Conservation (phyloP, 2,329 filamentous ascomycete species). For the Neonectria sp. region DNA sequence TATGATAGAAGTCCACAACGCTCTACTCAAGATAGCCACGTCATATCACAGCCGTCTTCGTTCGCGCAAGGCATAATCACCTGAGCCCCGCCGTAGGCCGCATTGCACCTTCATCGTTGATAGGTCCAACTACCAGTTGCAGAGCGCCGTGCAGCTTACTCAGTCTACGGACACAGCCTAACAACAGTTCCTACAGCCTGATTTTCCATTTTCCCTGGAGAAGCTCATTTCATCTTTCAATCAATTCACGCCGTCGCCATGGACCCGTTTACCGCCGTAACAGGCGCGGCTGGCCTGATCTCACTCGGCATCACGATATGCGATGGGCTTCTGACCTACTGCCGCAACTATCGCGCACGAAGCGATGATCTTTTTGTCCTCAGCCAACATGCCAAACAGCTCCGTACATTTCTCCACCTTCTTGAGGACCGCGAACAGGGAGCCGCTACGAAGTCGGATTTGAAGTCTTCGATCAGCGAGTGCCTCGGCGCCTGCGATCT, state of each 20-base stretch:
- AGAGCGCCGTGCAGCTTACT: too few species aligned
- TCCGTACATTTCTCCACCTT: not conserved
- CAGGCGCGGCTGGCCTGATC: slow-evolving; percentile 1
- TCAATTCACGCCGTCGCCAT: not conserved
- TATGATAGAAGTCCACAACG: too few species aligned
- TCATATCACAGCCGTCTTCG: too few species aligned
- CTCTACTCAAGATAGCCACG: too few species aligned
- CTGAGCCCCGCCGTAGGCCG: too few species aligned
- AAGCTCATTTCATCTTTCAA: too few species aligned
- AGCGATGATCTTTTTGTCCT: not conserved
- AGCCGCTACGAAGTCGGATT: not conserved
- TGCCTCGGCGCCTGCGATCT: not conserved
- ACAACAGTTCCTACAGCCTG: too few species aligned
- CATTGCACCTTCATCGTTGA: too few species aligned
- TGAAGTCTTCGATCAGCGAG: not conserved
- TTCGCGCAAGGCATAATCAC: too few species aligned
- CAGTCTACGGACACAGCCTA: too few species aligned
- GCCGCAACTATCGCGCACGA: not conserved
- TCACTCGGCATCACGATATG: slow-evolving; percentile 1
- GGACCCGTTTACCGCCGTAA: not conserved
- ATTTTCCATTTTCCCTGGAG: too few species aligned
- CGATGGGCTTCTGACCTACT: not conserved
- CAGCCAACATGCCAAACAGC: not conserved
- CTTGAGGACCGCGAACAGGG: not conserved
- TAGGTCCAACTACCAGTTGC: too few species aligned